Evolutionary conservation across 2,329 filamentous ascomycete species (phyloP).

Genomic region (Microdochium bolleyi): DNA sequence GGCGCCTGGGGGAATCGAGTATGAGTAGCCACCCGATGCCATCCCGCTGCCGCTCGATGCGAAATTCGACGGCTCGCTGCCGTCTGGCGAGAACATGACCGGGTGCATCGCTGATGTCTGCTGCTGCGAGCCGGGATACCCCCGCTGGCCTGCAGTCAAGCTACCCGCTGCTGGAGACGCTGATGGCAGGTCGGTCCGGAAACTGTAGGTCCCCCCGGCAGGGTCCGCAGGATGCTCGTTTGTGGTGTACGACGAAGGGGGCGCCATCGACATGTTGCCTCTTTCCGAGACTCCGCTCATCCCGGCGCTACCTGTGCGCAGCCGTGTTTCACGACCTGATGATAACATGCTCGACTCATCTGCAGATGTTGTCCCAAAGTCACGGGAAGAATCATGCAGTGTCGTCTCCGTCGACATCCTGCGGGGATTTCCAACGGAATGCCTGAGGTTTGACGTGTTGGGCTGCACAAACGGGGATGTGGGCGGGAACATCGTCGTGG

Average conservation of each 20-base stretch:
- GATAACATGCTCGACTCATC: not conserved
- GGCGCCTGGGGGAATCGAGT: conserved; percentile 8
- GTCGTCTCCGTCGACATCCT: conserved; percentile 13
- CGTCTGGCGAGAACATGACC: not conserved
- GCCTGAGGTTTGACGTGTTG: conserved; percentile 37
- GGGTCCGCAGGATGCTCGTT: not conserved
- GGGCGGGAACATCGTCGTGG: conserved; percentile 37
- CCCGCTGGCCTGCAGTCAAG: not conserved
- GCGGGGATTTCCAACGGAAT: conserved; percentile 24
- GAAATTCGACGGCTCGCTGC: conserved; percentile 16
- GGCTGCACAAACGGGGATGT: conserved; percentile 35
- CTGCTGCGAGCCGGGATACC: not conserved
- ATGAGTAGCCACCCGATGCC: conserved; percentile 20
- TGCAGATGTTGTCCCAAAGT: conserved; percentile 8
- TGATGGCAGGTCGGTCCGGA: not conserved
- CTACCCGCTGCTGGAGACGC: no score
- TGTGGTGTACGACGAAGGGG: not conserved
- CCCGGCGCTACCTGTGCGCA: not conserved
- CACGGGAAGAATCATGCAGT: conserved; percentile 14
- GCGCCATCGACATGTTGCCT: not conserved
- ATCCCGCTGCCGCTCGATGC: conserved; percentile 20
- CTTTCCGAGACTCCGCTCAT: not conserved
- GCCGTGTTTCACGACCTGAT: not conserved
- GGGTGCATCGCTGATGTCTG: not conserved
- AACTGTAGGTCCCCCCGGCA: not conserved